A percentile compares a stretch with the other conserved stretches of the same genome.
Evolutionary conservation across 2,329 filamentous ascomycete species (phyloP).

Genomic region (Monilinia fructicola): DNA sequence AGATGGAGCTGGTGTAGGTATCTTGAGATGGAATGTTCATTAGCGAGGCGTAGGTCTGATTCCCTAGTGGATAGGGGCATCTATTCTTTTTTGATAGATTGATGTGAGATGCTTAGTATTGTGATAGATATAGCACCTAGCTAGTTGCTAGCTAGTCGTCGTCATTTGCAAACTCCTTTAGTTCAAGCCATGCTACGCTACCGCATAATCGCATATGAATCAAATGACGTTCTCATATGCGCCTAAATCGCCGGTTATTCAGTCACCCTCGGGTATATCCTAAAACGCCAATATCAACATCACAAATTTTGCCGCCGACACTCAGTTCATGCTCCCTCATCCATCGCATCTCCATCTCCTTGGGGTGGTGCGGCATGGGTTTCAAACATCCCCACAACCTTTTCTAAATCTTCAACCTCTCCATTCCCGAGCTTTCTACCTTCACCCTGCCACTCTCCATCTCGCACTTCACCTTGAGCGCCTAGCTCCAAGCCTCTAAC

Average conservation of each 20-base stretch:
- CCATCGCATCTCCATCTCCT: conserved; percentile 34
- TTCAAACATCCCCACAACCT: conserved; percentile 48
- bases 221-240: neutral
- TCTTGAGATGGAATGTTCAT: too few species aligned
- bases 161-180: neutral
- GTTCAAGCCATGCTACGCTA: neutral
- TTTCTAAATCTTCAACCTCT: conserved; percentile 60
- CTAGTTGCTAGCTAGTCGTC: neutral
- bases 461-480: conserved; percentile 58
- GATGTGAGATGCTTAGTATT: too few species aligned
- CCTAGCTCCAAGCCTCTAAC: conserved; percentile 66
- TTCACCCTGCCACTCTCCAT: conserved; percentile 62
- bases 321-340: conserved; percentile 25
- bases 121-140: neutral
- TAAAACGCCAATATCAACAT: conserved; percentile 20
- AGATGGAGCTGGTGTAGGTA: too few species aligned
- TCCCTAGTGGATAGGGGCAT: too few species aligned
- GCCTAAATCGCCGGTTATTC: neutral
- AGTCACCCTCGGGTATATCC: conserved; percentile 18
- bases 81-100: too few species aligned
- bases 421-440: conserved; percentile 50
- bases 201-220: neutral
- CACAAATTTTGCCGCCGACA: neutral
- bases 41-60: too few species aligned
- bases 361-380: conserved; percentile 23